Base-by-base conservation (phyloP, 306 rosid species). In the peach (Prunus persica) region DNA sequence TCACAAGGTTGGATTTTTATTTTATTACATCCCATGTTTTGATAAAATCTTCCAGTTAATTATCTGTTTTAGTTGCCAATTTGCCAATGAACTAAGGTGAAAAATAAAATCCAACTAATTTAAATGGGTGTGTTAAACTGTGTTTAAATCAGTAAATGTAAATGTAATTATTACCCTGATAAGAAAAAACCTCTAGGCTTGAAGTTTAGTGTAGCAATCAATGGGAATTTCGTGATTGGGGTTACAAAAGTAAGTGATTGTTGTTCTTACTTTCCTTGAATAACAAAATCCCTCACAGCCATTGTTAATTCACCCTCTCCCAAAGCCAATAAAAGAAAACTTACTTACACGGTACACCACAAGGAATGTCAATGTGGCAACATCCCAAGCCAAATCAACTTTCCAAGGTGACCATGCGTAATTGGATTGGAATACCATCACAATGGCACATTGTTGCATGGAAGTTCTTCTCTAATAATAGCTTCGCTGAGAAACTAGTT, bases 1-100 rank as follows among this genome's bases (percentile, higher is more conserved):
- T 54, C 88, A 85, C 15, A 95, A 90, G 96, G 98, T 94, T 3
- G 63, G 68, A 25, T 54, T 19, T 30, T 47, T 46, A 15, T 15
- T n/a, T 28, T 16, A 19, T 58, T 45, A 4, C 57, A 27, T 46
- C 7, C 11, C 47, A 16, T 60, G 2, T 50, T 69, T 9, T 27
- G 16, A 4, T 16, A 1, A 16, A 27, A 6, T 22, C 20, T 52
- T 52, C n/a, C 10, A 13, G n/a, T 4, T 18, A 52, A 16, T 52
- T 52, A 38, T 52, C n/a, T 0, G 57, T 52, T 16, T 14, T 18
- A 14, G 57, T 16, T 18, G 20, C 19, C 57, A 10, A 52, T 52
- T 52, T 52, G 10, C 57, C 57, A 16, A 52, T 15, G 57, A 52
- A 52, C 57, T 14, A 18, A 52, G 57, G 57, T 16, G 57, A 14